Percentiles rank a stretch among this genome's conserved stretches.
Conservation (phyloP, 345 rosid genomes). For the rapeseed (Brassica napus) region DNA sequence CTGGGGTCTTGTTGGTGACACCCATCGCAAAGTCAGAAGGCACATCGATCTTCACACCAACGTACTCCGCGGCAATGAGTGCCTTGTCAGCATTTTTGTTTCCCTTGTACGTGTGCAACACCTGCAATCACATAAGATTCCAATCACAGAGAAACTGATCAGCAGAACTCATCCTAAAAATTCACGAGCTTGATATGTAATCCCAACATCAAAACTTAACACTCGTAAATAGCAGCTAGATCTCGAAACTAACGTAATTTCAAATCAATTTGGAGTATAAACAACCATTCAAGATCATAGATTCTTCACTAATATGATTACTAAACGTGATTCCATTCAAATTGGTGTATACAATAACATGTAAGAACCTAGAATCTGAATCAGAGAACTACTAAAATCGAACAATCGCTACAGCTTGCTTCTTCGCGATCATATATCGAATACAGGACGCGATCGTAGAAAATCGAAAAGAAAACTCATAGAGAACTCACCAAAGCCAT, state of each 20-base stretch:
- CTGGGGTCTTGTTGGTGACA: slow-evolving; percentile 77
- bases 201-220: background rate
- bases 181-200: background rate
- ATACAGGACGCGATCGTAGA: slow-evolving; percentile 10
- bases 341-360: background rate
- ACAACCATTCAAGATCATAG: too few relatives aligned
- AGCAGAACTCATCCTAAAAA: background rate
- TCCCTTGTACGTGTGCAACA: slow-evolving; percentile 53
- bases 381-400: background rate
- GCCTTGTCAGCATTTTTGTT: slow-evolving; percentile 70
- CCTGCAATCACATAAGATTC: slow-evolving; percentile 39
- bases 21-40: slow-evolving; percentile 72
- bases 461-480: background rate
- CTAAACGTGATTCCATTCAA: background rate
- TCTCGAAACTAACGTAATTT: background rate
- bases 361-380: background rate
- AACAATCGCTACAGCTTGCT: background rate
- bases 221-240: background rate
- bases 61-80: slow-evolving; percentile 80
- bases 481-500: slow-evolving; percentile 70
- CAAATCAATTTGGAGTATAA: too few relatives aligned
- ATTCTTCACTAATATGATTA: too few relatives aligned
- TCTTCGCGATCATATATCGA: background rate
- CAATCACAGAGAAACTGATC: background rate
- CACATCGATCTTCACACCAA: slow-evolving; percentile 67